Evolutionary conservation across 495 filamentous ascomycete genomes (phyloP).

Genomic region (Eremomyces bilateralis): DNA sequence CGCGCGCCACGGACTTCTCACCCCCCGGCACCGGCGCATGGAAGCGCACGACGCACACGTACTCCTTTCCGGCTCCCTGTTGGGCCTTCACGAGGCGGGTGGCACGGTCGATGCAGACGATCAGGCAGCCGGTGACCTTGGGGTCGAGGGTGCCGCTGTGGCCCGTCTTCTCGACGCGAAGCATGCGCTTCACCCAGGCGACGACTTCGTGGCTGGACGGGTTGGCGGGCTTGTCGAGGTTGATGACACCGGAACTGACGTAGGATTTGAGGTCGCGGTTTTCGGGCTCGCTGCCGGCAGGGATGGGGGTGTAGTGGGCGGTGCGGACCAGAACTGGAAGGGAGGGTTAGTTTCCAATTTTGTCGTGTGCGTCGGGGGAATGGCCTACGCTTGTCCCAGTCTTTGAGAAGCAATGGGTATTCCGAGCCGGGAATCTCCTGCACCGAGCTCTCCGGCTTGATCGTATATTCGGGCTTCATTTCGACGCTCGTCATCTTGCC

Average conservation of each 20-base stretch:
- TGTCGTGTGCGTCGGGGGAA: conserved; percentile 1
- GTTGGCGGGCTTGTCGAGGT: conserved; percentile 95
- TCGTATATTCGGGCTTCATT: not conserved
- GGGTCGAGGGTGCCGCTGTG: conserved; percentile 96
- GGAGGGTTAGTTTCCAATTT: conserved; percentile 1
- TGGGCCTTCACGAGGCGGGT: conserved; percentile 95
- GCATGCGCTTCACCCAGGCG: conserved; percentile 92
- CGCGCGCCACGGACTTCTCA: conserved; percentile 69
- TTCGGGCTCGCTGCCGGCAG: conserved; percentile 62
- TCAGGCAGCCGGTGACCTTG: conserved; percentile 74
- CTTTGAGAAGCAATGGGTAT: conserved; percentile 82
- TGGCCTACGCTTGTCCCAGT: conserved; percentile 56
- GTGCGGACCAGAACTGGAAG: conserved; percentile 59
- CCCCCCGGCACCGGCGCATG: conserved; percentile 85
- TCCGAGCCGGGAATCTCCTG: conserved; percentile 6
- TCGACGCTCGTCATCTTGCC: not conserved
- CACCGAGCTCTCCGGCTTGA: not conserved
- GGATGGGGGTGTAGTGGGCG: conserved; percentile 85
- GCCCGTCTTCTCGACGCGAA: conserved; percentile 77
- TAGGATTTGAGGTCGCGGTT: conserved; percentile 90
- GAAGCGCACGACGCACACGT: conserved; percentile 68
- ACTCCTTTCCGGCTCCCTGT: conserved; percentile 89
- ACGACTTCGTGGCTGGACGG: conserved; percentile 96
- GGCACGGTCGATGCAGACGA: conserved; percentile 34
- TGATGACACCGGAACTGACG: conserved; percentile 90